A percentile compares a stretch with the other conserved stretches of the same genome.
Evolutionary conservation across 331 rosid species (phyloP).

Genomic region (Malus hybrid): DNA sequence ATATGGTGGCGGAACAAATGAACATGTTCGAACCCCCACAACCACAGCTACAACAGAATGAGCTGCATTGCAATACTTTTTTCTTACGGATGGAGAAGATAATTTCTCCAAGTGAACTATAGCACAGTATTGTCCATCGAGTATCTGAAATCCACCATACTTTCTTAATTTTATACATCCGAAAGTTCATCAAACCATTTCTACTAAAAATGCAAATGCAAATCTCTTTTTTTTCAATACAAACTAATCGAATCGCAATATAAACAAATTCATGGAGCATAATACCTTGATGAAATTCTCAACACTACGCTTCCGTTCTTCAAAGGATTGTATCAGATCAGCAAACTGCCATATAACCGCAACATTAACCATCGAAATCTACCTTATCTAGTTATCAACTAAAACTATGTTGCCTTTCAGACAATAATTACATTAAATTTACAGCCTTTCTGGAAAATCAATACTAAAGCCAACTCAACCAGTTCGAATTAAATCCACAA

Average conservation of each 20-base stretch:
- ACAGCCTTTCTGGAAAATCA: background rate
- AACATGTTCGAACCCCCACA: background rate
- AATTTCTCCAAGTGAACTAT: background rate
- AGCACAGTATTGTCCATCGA: background rate
- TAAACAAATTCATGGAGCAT: background rate
- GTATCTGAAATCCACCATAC: no score
- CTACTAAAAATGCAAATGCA: background rate
- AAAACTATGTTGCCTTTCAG: background rate
- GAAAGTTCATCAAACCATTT: background rate
- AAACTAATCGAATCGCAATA: background rate
- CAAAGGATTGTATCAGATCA: constrained; percentile 75
- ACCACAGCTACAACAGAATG: background rate
- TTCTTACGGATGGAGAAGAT: background rate
- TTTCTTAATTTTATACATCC: no score
- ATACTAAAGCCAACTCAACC: no score
- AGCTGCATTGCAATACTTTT: background rate
- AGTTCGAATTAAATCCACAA: no score
- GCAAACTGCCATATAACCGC: constrained; percentile 44
- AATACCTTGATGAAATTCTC: constrained; percentile 74
- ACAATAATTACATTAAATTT: background rate
- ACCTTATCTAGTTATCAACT: background rate
- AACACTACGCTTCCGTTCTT: constrained; percentile 58
- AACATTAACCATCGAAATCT: background rate
- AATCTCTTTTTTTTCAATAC: background rate
- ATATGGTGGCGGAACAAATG: background rate